Base-by-base conservation (phyloP, 176 grass and related monocot species). In the Dendrocalamus sinicus region DNA sequence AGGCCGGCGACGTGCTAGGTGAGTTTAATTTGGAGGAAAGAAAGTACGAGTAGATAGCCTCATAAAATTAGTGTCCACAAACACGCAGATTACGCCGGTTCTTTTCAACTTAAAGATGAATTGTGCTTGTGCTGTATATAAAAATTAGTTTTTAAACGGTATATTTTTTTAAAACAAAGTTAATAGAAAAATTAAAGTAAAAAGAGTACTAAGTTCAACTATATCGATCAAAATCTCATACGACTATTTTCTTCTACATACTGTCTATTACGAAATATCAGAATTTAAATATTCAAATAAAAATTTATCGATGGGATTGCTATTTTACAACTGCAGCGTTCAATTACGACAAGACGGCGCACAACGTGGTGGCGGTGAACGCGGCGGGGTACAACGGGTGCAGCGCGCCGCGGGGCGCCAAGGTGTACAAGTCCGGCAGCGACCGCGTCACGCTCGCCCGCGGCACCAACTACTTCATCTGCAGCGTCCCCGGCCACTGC, bases 391-490 rank as follows among this genome's bases (percentile, higher is more conserved):
- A 90, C 89, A 90, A 79, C 12, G 48, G 59, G 10, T 90, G 89
- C 84, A 41, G 15, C 40, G 48, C 84, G 11, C 67, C 84, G 0
- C 4, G 22, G 0, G 89, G 84, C 41, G 73, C 74, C 67, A 87
- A 15, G 80, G 51, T 41, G 11, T 90, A 74, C 84, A 87, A 22
- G 7, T 87, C 89, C 74, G 89, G 89, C 80, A 78, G 22, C 59
- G 89, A 90, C 68, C 89, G 89, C 41, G 68, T 90, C 74, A 83
- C 89, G 0, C 89, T 90, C 50, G 74, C 59, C 5, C 89, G 89
- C 22, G 89, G 89, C 84, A 75, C 89, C 41, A 90, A 87, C 74
- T 87, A 87, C 84, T 90, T 90, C 84, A 87, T 90, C 80, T 90
- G 89, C 84, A 90, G 52, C 80, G 7, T 87, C 68, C 89, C 89